Evolutionary conservation across 192 early-diverging fungal species (phyloP), one percentile per base, ranked within the genome.

Genomic region (Coemansia sp.): DNA sequence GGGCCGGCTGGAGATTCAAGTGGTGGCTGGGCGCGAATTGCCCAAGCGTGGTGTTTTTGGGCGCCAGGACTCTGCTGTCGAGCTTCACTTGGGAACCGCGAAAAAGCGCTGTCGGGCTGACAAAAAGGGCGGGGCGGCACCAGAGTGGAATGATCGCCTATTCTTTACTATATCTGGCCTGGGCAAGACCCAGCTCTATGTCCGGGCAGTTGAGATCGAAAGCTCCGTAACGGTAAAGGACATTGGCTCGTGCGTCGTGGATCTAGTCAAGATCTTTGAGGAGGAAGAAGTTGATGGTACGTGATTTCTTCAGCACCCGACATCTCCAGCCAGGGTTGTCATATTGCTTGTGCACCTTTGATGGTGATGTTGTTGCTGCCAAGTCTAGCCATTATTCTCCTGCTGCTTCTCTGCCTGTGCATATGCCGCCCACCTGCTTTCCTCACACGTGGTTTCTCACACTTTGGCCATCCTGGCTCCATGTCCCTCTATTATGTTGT

Each of bases 261-360:
- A 80, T 60, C 58, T 80, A 48, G 30, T 55, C 9, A 63, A 36
- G 32, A 55, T 76, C 8, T 80, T 76, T 36, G 68, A 52, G 3
- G 68, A 75, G 57, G 78, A 76, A 19, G 78, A 71, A 27, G 60
- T 76, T 18, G 72, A 80, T 26, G 55, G 71, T 75, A 60, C 19
- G 64, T 48, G n/a, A n/a, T n/a, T n/a, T n/a, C n/a, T n/a, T n/a
- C n/a, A n/a, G n/a, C n/a, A n/a, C n/a, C n/a, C n/a, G n/a, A n/a
- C n/a, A n/a, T n/a, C n/a, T n/a, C n/a, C n/a, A n/a, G n/a, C n/a
- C n/a, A n/a, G n/a, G n/a, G n/a, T n/a, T 27, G 6, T 21, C 19
- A n/a, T 5, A 13, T 40, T 15, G 13, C 22, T 4, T 8, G 8
- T 45, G 21, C n/a, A n/a, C n/a, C n/a, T n/a, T n/a, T n/a, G n/a